Evolutionary conservation across 1,284 basidiomycete genomes (phyloP).

Genomic region (Tilletia indica): DNA sequence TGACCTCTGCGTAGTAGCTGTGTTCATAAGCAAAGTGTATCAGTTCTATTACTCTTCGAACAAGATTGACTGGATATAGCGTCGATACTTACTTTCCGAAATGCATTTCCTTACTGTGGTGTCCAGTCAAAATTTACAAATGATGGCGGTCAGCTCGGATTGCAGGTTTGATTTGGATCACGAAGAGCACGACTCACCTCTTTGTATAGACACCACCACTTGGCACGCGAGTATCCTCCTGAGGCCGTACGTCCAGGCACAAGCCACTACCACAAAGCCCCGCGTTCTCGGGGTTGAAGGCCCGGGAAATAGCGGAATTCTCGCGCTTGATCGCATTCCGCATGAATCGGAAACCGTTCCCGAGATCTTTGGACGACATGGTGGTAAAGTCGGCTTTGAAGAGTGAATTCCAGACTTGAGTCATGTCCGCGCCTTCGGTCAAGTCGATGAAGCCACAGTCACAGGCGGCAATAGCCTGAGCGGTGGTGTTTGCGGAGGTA

Average conservation of each 20-base stretch:
- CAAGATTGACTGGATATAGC: not conserved
- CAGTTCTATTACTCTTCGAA: not conserved
- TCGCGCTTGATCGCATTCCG: not conserved
- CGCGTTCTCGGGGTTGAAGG: not conserved
- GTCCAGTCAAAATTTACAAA: not conserved
- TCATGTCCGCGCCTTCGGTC: slow-evolving; percentile 4
- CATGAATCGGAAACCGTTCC: slow-evolving; percentile 5
- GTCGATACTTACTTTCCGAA: slow-evolving; percentile 7
- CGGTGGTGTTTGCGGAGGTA: not conserved
- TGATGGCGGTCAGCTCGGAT: not conserved
- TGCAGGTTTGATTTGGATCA: not conserved
- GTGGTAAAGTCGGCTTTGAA: slow-evolving; percentile 17
- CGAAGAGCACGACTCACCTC: not conserved
- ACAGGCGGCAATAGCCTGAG: slow-evolving; percentile 8
- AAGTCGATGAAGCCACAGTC: slow-evolving; percentile 23
- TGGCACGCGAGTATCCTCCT: not conserved
- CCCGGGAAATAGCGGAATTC: slow-evolving; percentile 1
- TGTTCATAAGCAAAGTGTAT: no score
- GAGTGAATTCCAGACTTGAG: slow-evolving; percentile 10
- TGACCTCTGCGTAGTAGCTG: slow-evolving; percentile 18
- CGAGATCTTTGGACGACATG: not conserved
- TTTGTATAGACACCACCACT: slow-evolving; percentile 14
- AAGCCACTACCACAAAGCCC: not conserved
- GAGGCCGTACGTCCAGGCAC: not conserved
- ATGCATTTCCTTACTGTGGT: not conserved